Evolutionary conservation across 495 filamentous ascomycete species (phyloP), one percentile per base, ranked within the genome.

Genomic region (Penicillium samsonianum): DNA sequence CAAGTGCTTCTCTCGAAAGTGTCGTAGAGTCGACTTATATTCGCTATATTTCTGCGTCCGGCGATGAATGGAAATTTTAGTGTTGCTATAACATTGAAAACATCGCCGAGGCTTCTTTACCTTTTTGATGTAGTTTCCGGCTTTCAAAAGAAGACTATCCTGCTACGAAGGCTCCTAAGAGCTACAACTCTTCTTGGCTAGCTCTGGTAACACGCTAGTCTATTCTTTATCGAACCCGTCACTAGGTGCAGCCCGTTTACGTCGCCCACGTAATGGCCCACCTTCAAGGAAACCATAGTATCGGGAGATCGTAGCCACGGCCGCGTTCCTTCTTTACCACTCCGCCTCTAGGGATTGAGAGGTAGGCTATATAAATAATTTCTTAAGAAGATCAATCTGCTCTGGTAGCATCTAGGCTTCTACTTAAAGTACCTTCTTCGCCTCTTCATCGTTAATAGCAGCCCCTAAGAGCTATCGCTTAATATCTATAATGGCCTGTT

Each of bases 261-360:
- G 61, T 52, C 67, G 55, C 11, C 64, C 59, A 41, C 62, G 60
- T 17, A 53, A 41, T 9, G 62, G 65, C 9, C 65, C 60, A 46
- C 65, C 62, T 57, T 68, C 60, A 25, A 46, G 53, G 17, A 61
- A 17, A 25, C 30, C 16, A 50, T 60, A 69, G 46, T 69, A 69
- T 33, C 30, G 55, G 12, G 40, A 46, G 31, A 65, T 61, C 1
- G 64, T 48, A 42, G 54, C 59, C n/a, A 57, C 52, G 25, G 67
- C 64, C 9, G 26, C 59, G 37, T 65, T 63, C 16, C 65, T 47
- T 49, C 65, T 49, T 53, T 54, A 41, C 67, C 62, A 71, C 45
- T 71, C 65, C 11, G n/a, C 55, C 43, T 71, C 68, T 33, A 71
- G 16, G 17, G 63, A 71, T 14, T 41, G 5, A n/a, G 68, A 66